Base-by-base conservation (phyloP, 352 stramenopile species). In the Saprolegnia parasitica region DNA sequence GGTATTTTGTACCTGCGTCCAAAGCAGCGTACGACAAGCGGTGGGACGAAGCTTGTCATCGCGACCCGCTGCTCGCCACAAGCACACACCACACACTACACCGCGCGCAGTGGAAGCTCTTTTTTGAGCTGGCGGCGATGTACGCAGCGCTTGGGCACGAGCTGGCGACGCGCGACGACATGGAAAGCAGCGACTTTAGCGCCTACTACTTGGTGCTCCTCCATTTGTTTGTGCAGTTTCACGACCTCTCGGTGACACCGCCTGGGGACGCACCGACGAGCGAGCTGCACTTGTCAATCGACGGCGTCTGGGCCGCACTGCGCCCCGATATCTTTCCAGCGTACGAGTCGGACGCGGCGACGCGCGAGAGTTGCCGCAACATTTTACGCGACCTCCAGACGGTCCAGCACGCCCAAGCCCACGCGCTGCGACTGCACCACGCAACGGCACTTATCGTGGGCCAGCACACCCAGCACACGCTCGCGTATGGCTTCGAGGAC, bases 151-250 rank as follows among this genome's bases (percentile, higher is more conserved):
- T 93, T 1, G 79, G 82, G 8, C 76, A 83, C 0, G 83, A 91
- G 47, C 77, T 93, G 29, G 78, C 90, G 29, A 87, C 72, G 26
- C 78, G 78, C 9, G 83, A 91, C 39, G 78, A 81, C 40, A 89
- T 93, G 42, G 76, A 88, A 21, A 67, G 87, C 8, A 87, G 84
- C 68, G 81, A 93, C 62, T 91, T 90, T 56, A 82, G 90, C 42
- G 86, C 82, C 37, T 75, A 90, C 2, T 91, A 91, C 47, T 74
- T 20, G 8, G 61, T 70, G 15, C 21, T 70, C 4, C 18, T 61
- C 1, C 37, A 70, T n/a, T 46, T 70, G 5, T 67, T 70, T 24
- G 37, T 24, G 0, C 45, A 21, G 18, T 70, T 70, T 70, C 8
- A 21, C 20, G 15, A 15, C 16, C n/a, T 24, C 1, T 11, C 49